phyloP scores from a whole-genome alignment of 257 asterid genomes.

The Salvia miltiorrhiza region DNA sequence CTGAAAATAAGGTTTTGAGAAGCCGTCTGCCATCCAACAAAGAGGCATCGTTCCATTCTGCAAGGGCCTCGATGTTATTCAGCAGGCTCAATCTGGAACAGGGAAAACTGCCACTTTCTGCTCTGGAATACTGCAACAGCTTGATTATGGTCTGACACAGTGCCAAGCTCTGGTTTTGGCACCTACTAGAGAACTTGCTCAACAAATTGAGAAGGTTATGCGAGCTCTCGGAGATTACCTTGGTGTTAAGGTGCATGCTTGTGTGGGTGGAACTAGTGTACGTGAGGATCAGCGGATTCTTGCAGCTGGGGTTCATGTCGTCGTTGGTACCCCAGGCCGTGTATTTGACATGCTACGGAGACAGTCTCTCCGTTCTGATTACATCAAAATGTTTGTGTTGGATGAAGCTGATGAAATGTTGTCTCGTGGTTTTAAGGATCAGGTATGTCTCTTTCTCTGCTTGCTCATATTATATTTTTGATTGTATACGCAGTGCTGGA shows the following conservation, averaged over 20 bases:
- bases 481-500: neutral
- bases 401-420: constrained; percentile 68
- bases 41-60: constrained; percentile 65
- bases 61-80: constrained; percentile 67
- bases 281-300: constrained; percentile 64
- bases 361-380: constrained; percentile 47
- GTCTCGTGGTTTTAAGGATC: constrained; percentile 65
- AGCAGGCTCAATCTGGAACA: constrained; percentile 70
- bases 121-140: constrained; percentile 60
- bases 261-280: constrained; percentile 70
- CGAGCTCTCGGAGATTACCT: constrained; percentile 65
- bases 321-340: constrained; percentile 70
- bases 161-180: constrained; percentile 64
- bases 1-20: constrained; percentile 50
- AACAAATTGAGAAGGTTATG: constrained; percentile 58
- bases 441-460: constrained; percentile 29
- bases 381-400: constrained; percentile 49
- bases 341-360: constrained; percentile 60
- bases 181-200: constrained; percentile 63
- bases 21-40: constrained; percentile 71
- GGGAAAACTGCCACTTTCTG: constrained; percentile 64
- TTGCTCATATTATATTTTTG: neutral
- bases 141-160: constrained; percentile 45
- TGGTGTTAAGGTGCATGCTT: constrained; percentile 66
- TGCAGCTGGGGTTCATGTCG: constrained; percentile 59